Percentiles rank a stretch among this genome's conserved stretches.
Evolutionary conservation across 2,329 filamentous ascomycete species (phyloP).

Genomic region (Trichoderma asperellum): DNA sequence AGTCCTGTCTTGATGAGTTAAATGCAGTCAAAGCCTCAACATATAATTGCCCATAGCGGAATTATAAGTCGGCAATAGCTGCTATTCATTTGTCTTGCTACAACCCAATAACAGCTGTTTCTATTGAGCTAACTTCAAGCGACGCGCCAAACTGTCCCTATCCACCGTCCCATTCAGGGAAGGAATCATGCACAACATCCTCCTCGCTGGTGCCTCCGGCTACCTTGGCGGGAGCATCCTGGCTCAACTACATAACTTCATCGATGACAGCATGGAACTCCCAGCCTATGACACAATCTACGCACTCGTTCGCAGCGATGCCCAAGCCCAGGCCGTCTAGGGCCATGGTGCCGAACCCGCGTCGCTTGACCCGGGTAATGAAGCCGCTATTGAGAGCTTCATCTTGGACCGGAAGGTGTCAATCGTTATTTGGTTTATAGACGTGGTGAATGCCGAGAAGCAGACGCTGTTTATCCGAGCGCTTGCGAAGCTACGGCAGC

Average conservation of each 20-base stretch:
- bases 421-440: not conserved
- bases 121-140: too few species aligned
- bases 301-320: not conserved
- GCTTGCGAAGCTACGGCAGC: not conserved
- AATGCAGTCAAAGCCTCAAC: not conserved
- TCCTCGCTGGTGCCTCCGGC: not conserved
- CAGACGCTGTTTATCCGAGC: not conserved
- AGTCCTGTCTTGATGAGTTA: not conserved
- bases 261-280: not conserved
- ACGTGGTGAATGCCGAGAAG: not conserved
- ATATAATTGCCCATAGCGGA: too few species aligned
- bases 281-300: not conserved
- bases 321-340: not conserved
- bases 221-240: slow-evolving; percentile 1
- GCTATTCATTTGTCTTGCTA: too few species aligned
- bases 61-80: too few species aligned
- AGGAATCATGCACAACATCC: not conserved
- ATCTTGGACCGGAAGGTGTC: not conserved
- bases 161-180: not conserved
- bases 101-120: too few species aligned
- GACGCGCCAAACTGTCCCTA: not conserved
- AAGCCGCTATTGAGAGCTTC: not conserved
- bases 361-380: not conserved
- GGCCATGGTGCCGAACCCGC: not conserved
- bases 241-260: not conserved